Conservation (phyloP, 768 basidiomycete genomes). For the Russula ochroleuca region DNA sequence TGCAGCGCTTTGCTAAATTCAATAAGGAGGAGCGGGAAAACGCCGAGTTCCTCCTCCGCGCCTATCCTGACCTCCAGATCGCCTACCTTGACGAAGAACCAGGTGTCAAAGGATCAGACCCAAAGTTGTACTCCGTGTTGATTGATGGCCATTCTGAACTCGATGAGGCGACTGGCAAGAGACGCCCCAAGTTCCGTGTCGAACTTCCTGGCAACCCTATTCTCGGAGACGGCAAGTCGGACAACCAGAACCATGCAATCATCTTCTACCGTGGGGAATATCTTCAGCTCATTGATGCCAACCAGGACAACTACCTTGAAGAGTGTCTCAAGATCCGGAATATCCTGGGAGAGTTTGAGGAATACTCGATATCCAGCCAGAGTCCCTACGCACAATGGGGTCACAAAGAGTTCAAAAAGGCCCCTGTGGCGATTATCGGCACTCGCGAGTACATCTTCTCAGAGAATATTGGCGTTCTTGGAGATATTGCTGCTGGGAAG, state of each 20-base stretch:
- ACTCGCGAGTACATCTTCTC: conserved; percentile 99
- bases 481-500: conserved; percentile 98
- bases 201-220: conserved; percentile 99
- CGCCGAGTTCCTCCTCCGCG: conserved; percentile 94
- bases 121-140: conserved; percentile 83
- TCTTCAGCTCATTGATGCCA: conserved; percentile 97
- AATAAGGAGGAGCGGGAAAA: conserved; percentile 99
- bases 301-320: conserved; percentile 99
- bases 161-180: conserved; percentile 79
- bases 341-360: conserved; percentile 95
- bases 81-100: conserved; percentile 97
- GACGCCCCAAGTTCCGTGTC: conserved; percentile 95
- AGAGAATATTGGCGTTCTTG: conserved; percentile 98
- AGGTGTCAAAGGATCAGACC: conserved; percentile 81
- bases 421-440: conserved; percentile 95
- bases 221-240: conserved; percentile 97
- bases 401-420: conserved; percentile 84
- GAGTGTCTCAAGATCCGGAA: conserved; percentile 99
- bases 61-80: conserved; percentile 97
- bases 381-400: conserved; percentile 96
- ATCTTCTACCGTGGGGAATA: conserved; percentile 99
- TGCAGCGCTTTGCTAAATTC: conserved; percentile 99
- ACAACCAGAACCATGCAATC: conserved; percentile 99
- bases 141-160: conserved; percentile 98
- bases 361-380: conserved; percentile 84